Conservation (phyloP, 163 green algal species). For the Coccomyxa subellipsoidea region DNA sequence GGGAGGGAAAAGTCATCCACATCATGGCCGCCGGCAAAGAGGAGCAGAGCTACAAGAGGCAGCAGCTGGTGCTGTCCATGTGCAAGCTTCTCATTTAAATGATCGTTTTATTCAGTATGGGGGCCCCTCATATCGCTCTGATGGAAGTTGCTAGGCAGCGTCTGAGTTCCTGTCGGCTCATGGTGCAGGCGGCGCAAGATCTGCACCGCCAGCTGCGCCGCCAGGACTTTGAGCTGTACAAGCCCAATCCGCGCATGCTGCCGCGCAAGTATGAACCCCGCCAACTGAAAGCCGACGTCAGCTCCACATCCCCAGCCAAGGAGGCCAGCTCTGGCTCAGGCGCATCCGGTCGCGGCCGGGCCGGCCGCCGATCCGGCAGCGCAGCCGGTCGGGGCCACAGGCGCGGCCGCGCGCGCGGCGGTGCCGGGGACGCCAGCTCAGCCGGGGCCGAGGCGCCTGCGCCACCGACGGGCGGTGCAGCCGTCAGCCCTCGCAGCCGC, state of each 20-base stretch:
- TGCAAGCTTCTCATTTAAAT: too few relatives aligned
- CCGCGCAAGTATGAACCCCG: constrained; percentile 40
- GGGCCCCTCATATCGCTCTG: too few relatives aligned
- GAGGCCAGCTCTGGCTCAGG: not conserved
- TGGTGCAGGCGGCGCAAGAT: constrained; percentile 27
- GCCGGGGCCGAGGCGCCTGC: not conserved
- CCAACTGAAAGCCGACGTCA: constrained; percentile 39
- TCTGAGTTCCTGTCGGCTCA: not conserved
- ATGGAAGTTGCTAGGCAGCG: too few relatives aligned
- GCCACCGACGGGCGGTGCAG: not conserved
- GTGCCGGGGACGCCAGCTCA: not conserved
- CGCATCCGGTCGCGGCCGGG: not conserved
- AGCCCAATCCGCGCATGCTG: constrained; percentile 52
- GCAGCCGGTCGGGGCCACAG: not conserved
- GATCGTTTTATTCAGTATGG: too few relatives aligned
- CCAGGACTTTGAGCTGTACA: constrained; percentile 38
- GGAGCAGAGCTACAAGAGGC: constrained; percentile 48
- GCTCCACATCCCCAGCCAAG: not conserved
- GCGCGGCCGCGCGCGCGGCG: not conserved
- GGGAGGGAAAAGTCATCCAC: constrained; percentile 81
- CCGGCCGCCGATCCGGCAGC: not conserved
- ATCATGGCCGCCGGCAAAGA: constrained; percentile 71
- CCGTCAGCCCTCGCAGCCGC: not conserved
- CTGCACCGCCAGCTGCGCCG: constrained; percentile 45
- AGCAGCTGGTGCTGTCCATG: constrained; percentile 4